These are phyloP conservation scores for Anthracocystis walkeri DNA, from an alignment of 1,284 basidiomycete species.

Conservation along the genomic window DNA sequence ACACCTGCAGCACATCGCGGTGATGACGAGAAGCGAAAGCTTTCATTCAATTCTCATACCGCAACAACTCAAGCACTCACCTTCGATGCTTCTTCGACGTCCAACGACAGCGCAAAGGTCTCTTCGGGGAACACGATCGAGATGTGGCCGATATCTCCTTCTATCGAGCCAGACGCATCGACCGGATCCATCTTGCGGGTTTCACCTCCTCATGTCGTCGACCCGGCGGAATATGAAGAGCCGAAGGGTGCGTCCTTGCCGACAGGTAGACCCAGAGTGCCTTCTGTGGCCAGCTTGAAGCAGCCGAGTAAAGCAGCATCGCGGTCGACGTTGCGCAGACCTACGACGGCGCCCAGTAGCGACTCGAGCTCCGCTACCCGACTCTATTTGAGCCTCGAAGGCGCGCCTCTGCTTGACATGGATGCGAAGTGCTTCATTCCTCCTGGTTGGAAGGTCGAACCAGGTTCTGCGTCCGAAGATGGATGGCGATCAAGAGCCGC, in stretches of 20 bases:
- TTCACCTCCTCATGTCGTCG: background rate
- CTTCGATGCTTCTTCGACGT: background rate
- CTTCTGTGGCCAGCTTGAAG: conserved; percentile 10
- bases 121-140: background rate
- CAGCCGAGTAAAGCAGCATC: background rate
- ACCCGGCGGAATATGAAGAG: background rate
- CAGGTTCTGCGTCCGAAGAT: background rate
- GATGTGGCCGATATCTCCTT: background rate
- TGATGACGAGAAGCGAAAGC: background rate
- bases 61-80: background rate
- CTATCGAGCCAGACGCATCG: background rate
- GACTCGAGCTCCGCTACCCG: no score
- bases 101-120: background rate
- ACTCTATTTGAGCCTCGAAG: no score
- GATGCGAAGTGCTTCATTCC: conserved; percentile 13
- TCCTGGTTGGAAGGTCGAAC: background rate
- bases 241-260: no score
- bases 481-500: background rate
- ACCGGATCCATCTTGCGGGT: background rate
- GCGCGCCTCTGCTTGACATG: conserved; percentile 2
- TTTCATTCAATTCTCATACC: background rate
- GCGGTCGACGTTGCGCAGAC: background rate
- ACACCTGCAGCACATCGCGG: no score
- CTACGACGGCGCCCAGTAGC: background rate
- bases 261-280: no score